phyloP scores from a whole-genome alignment of 306 rosid genomes.

The Astragalus glycyphyllos region DNA sequence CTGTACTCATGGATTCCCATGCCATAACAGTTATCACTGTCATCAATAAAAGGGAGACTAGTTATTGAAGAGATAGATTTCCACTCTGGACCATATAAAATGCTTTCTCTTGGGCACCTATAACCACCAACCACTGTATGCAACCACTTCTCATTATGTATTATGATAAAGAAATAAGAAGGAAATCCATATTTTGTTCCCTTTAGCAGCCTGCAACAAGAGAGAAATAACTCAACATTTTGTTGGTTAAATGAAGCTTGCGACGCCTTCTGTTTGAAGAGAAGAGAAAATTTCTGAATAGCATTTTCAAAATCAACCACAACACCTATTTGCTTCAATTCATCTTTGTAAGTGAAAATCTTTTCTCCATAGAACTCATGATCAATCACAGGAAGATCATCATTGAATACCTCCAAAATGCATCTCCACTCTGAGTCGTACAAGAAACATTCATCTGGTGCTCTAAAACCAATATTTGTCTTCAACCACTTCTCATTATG shows the following conservation, averaged over 20 bases:
- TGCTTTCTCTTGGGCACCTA: constrained; percentile 57
- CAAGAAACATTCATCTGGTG: constrained; percentile 56
- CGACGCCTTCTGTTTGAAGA: constrained; percentile 49
- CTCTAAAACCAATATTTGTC: constrained; percentile 6
- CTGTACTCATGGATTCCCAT: constrained; percentile 47
- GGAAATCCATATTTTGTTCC: constrained; percentile 39
- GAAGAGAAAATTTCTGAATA: constrained; percentile 39
- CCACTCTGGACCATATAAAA: constrained; percentile 67
- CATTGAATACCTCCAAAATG: constrained; percentile 56
- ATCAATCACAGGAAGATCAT: constrained; percentile 59
- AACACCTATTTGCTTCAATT: constrained; percentile 56
- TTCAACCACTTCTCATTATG: too few species aligned
- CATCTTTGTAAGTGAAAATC: constrained; percentile 38
- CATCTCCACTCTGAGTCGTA: constrained; percentile 61
- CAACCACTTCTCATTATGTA: constrained; percentile 56
- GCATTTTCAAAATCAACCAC: constrained; percentile 65
- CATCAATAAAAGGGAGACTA: constrained; percentile 70
- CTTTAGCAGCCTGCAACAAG: constrained; percentile 48
- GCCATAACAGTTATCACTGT: constrained; percentile 62
- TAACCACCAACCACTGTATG: constrained; percentile 51
- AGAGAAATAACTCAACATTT: constrained; percentile 53
- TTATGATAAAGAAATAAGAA: constrained; percentile 12
- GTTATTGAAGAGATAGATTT: constrained; percentile 58
- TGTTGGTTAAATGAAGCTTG: constrained; percentile 42
- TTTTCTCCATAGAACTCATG: constrained; percentile 48